A percentile compares a stretch with the other conserved stretches of the same genome.
phyloP scores from a whole-genome alignment of 192 early-diverging fungal genomes.

The Funneliformis mosseae region DNA sequence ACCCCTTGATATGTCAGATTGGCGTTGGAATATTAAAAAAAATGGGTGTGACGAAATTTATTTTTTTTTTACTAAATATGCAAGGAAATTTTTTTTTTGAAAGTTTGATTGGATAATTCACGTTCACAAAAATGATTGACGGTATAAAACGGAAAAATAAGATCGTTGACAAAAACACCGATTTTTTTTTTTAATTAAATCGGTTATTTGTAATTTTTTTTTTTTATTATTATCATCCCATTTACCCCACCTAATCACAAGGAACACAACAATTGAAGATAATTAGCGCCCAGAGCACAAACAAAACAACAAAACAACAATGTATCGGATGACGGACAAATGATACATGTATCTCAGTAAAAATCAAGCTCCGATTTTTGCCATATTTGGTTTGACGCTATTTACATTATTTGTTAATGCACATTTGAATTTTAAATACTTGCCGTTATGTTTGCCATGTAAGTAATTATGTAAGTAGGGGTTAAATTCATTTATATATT shows the following conservation, averaged over 20 bases:
- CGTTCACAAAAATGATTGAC: not conserved
- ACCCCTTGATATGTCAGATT: not conserved
- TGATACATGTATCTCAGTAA: not conserved
- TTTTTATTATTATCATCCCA: not conserved
- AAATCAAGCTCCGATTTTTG: not conserved
- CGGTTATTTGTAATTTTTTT: not conserved
- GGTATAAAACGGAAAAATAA: not conserved
- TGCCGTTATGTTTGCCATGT: no score
- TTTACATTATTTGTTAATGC: no score
- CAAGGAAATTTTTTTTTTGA: not conserved
- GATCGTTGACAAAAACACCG: not conserved
- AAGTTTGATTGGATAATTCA: not conserved
- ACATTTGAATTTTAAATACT: no score
- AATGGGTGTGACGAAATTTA: not conserved
- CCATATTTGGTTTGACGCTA: no score
- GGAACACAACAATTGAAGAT: no score
- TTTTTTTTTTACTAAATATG: not conserved
- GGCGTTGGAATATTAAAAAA: not conserved
- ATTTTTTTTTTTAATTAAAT: not conserved
- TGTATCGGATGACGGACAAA: not conserved
- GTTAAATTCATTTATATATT: no score
- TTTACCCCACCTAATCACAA: not conserved
- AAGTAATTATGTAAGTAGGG: no score
- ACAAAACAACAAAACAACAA: slow-evolving; percentile 16
- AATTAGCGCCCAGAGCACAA: not conserved